These are phyloP conservation scores for Nakaseomyces glabratus DNA, from an alignment of 1,139 yeast genomes.

Conservation along the genomic window DNA sequence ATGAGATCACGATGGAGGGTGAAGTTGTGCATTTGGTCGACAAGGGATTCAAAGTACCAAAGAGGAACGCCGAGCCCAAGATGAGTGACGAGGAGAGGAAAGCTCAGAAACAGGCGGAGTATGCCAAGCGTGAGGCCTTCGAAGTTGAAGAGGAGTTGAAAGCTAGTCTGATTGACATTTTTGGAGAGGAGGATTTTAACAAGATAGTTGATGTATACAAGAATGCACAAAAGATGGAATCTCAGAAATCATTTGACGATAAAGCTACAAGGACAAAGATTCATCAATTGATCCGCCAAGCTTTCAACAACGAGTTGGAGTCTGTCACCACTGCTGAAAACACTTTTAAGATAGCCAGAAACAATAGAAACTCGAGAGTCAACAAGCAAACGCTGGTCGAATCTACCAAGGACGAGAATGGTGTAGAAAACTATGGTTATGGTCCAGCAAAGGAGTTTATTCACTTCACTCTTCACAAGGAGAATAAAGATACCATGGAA, in stretches of 20 bases:
- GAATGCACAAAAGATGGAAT: slow-evolving; percentile 52
- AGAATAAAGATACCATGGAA: slow-evolving; percentile 96
- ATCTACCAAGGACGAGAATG: slow-evolving; percentile 42
- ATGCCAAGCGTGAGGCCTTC: slow-evolving; percentile 38
- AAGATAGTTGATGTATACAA: slow-evolving; percentile 50
- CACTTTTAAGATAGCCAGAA: slow-evolving; percentile 50
- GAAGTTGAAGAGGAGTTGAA: slow-evolving; percentile 41
- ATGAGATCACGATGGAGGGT: slow-evolving; percentile 66
- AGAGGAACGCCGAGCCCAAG: slow-evolving; percentile 40
- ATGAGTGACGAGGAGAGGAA: slow-evolving; percentile 34
- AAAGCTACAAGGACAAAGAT: slow-evolving; percentile 65
- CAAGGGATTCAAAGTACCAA: slow-evolving; percentile 50
- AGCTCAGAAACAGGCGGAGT: slow-evolving; percentile 34
- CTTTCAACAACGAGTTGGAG: slow-evolving; percentile 68
- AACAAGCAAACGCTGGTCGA: slow-evolving; percentile 34
- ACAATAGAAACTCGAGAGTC: slow-evolving; percentile 35
- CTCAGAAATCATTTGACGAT: slow-evolving; percentile 50
- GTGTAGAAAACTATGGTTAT: slow-evolving; percentile 41
- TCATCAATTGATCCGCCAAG: slow-evolving; percentile 67
- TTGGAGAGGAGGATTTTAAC: slow-evolving; percentile 53
- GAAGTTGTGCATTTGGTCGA: slow-evolving; percentile 68
- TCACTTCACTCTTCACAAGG: slow-evolving; percentile 79
- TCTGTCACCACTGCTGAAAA: slow-evolving; percentile 66
- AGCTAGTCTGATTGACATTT: slow-evolving; percentile 39
- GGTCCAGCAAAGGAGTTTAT: slow-evolving; percentile 63